Conservation (phyloP, 108 stramenopile species). For the Asterionellopsis glacialis region DNA sequence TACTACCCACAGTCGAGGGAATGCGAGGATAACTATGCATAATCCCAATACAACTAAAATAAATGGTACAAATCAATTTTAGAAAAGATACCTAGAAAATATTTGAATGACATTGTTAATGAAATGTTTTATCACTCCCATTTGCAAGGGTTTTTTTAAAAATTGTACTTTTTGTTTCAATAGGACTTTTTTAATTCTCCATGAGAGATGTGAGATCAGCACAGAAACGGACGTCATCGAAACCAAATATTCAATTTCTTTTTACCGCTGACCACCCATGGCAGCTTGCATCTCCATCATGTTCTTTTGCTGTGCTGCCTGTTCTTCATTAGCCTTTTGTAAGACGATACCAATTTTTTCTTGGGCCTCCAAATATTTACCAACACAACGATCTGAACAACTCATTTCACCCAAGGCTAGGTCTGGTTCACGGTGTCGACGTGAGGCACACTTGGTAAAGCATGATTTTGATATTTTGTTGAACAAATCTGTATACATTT, state of each 20-base stretch:
- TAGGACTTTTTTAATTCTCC: no score
- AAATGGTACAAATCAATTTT: no score
- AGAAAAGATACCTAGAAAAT: no score
- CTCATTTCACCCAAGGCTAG: slow-evolving; percentile 93
- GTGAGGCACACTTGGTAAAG: slow-evolving; percentile 89
- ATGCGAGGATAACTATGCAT: no score
- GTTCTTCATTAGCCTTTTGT: slow-evolving; percentile 83
- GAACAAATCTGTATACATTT: slow-evolving; percentile 96
- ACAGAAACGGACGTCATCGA: no score
- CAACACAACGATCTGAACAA: slow-evolving; percentile 92
- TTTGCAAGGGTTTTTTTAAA: no score
- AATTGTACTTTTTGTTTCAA: no score
- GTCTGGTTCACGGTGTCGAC: slow-evolving; percentile 85
- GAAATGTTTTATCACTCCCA: no score
- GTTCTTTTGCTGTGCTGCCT: slow-evolving; percentile 62
- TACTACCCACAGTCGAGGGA: no score
- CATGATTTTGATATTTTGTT: slow-evolving; percentile 90
- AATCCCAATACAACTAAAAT: no score
- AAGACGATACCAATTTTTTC: slow-evolving; percentile 83
- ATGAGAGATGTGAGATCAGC: no score
- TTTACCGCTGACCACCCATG: slow-evolving; percentile 38
- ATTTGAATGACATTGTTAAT: no score
- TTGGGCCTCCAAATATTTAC: slow-evolving; percentile 91
- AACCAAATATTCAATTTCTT: background rate
- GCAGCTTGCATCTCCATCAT: slow-evolving; percentile 68